Base-by-base conservation (phyloP, 2,329 filamentous ascomycete species). In the Clonostachys sp. region DNA sequence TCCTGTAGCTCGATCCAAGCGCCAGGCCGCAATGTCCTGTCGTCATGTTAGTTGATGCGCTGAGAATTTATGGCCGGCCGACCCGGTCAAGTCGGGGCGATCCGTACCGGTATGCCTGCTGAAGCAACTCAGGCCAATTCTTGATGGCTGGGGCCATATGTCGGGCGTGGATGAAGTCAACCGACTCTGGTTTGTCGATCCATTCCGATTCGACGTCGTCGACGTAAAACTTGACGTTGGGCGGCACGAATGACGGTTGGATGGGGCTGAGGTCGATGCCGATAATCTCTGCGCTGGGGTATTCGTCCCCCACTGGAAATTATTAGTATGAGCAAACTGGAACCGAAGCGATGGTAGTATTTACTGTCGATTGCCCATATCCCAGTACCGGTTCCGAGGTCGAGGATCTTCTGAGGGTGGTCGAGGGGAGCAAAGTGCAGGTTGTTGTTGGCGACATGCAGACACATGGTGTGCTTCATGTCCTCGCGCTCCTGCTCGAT, bases 361-460 rank as follows among this genome's bases (percentile, higher is more conserved):
- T 41, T 13, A 66, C 63, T 61, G 41, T 70, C 67, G 44, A 79
- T 72, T 1, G 76, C 73, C 74, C 75, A 79, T 3, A 54, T 61
- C 50, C 50, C 54, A 12, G 48, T 50, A 2, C 45, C 64, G 51
- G 50, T 61, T 64, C 71, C 72, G 30, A 75, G 50, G 50, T 75
- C 72, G 17, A 73, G 57, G 5, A 74, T 55, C 45, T 55, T 56
- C 42, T 73, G 54, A 13, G 50, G 54, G 10, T 63, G 57, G 12
- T 66, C 57, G 4, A 78, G 54, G 2, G 72, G 73, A 30, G 72
- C 65, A 45, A 66, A 63, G 47, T 70, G 67, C 13, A 77, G 61
- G 44, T 59, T 57, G 1, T 65, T 67, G 3, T 64, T 61, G 12
- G 62, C 58, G 6, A 70, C 47, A 38, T 58, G 53, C 20, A 71